These are phyloP conservation scores for Capsella bursapastoris DNA, from an alignment of 345 rosid genomes.

Conservation along the genomic window DNA sequence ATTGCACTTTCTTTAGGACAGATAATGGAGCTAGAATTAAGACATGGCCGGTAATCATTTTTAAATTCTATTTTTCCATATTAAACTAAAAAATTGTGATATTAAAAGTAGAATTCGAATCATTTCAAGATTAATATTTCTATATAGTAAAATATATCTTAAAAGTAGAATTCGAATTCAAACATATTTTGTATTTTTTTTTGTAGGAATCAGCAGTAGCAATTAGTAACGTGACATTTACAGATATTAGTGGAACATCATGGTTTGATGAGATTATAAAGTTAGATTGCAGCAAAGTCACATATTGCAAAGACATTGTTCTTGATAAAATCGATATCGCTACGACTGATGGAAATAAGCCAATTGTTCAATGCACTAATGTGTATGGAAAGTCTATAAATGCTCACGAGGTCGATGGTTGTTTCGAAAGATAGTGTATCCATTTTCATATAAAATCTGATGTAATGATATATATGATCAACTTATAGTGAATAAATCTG, in stretches of 20 bases:
- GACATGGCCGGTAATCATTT: slow-evolving; percentile 51
- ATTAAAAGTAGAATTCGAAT: background rate
- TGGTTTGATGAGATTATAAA: slow-evolving; percentile 4
- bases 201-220: slow-evolving; percentile 39
- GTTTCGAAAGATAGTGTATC: background rate
- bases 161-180: too few species aligned
- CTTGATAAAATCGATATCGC: slow-evolving; percentile 26
- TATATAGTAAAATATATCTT: background rate
- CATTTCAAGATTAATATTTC: too few species aligned
- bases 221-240: slow-evolving; percentile 37
- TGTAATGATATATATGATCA: background rate
- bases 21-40: slow-evolving; percentile 66
- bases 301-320: slow-evolving; percentile 29
- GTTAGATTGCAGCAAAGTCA: slow-evolving; percentile 27
- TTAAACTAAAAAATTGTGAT: background rate
- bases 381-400: slow-evolving; percentile 16
- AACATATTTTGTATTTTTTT: background rate
- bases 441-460: background rate
- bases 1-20: slow-evolving; percentile 48
- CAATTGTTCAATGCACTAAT: slow-evolving; percentile 3
- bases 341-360: slow-evolving; percentile 19
- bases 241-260: slow-evolving; percentile 26
- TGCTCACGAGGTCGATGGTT: background rate
- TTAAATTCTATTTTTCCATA: background rate
- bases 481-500: background rate